Evolutionary conservation across 78 protist genomes (phyloP), one percentile per base, ranked within the genome.

Genomic region (Mantamonas sphyraenae): DNA sequence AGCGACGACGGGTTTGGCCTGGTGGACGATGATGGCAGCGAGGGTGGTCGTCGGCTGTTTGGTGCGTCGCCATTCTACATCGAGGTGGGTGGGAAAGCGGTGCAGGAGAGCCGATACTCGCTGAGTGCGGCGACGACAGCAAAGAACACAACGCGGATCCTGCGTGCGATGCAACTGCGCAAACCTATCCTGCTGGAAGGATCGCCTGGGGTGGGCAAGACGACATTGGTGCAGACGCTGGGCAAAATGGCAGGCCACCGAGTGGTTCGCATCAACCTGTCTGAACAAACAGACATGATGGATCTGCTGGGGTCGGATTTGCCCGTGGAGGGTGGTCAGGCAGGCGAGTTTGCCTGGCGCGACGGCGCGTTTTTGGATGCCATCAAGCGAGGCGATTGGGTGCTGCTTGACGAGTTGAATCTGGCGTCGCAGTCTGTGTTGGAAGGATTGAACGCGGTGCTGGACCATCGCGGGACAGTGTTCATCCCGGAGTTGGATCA

Each of bases 171-270:
- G 90, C 89, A 81, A 39, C 69, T 89, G 61, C 71, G 73, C 34
- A 77, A 78, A 37, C 87, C 95, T 4, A 74, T 93, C 19, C 68
- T 93, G 33, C 74, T 93, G 35, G 66, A 85, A 51, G 97, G 97
- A 26, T 0, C 58, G 14, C 99, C 98, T 0, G 99, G 99, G 42
- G 99, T 97, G 22, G 99, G 99, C 43, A 98, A 98, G 77, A 98
- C 99, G 1, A 69, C 91, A 3, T 80, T 97, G 16, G 78, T 98
- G 30, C 72, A 73, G 50, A 90, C 96, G 3, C 61, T 98, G n/a
- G 99, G 90, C 0, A 47, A 33, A 1, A 87, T 82, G 24, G 4
- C 89, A 0, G 95, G 93, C 2, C 71, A 80, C 42, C 1, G 33
- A 2, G 79, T 95, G 1, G 95, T 89, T 35, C 89, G 99, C 30